Conservation (phyloP, 1,284 basidiomycete species). For the Coriolopsis trogii region DNA sequence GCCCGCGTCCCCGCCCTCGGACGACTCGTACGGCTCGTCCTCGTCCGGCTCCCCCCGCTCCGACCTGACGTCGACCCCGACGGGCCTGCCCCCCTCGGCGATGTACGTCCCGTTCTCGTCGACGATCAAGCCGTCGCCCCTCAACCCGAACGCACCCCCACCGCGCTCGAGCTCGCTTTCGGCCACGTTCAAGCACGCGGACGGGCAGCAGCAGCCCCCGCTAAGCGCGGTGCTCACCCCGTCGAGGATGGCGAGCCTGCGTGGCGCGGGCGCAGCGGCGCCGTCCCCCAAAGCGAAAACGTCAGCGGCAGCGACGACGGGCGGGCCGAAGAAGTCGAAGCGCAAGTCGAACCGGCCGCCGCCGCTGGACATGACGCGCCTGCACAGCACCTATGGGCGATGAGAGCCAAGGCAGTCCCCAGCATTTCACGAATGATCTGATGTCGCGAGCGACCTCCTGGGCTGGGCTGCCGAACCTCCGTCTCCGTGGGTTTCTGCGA, state of each 20-base stretch:
- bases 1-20: constrained; percentile 21
- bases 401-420: too few relatives aligned
- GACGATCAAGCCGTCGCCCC: constrained; percentile 23
- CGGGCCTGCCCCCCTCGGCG: constrained; percentile 21
- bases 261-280: neutral
- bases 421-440: too few relatives aligned
- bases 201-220: constrained; percentile 16
- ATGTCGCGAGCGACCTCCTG: constrained; percentile 17
- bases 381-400: constrained; percentile 23
- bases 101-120: constrained; percentile 24
- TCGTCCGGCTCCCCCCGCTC: constrained; percentile 14
- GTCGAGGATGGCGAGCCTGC: constrained; percentile 10
- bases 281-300: constrained; percentile 12
- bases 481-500: neutral
- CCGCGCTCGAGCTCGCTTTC: constrained; percentile 23
- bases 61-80: constrained; percentile 25
- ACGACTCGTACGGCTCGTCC: constrained; percentile 14
- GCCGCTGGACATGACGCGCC: constrained; percentile 24
- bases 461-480: neutral
- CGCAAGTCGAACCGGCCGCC: constrained; percentile 22
- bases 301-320: constrained; percentile 1
- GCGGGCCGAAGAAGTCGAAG: constrained; percentile 12
- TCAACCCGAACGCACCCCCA: constrained; percentile 10
- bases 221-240: constrained; percentile 19
- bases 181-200: constrained; percentile 11